Evolutionary conservation across 352 stramenopile genomes (phyloP).

Genomic region (Phytophthora brassicae): DNA sequence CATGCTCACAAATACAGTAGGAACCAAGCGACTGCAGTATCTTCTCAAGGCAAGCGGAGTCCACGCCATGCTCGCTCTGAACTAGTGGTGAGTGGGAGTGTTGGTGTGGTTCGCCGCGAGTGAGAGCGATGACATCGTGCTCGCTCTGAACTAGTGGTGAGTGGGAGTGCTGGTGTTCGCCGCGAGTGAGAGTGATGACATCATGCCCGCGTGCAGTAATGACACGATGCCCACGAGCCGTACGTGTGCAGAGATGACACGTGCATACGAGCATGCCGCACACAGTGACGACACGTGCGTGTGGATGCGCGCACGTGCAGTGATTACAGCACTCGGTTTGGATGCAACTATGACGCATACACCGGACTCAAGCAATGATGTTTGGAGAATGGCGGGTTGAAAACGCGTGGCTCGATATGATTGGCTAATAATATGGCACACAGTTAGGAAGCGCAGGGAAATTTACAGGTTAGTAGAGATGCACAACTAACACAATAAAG

Average conservation of each 20-base stretch:
- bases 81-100: too few relatives aligned
- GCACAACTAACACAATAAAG: too few relatives aligned
- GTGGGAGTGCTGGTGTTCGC: neutral
- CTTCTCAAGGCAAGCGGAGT: neutral
- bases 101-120: too few relatives aligned
- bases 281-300: neutral
- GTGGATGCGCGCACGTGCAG: neutral
- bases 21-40: neutral
- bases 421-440: too few relatives aligned
- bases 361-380: too few relatives aligned
- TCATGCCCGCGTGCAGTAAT: neutral
- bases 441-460: too few relatives aligned
- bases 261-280: neutral
- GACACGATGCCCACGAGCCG: neutral
- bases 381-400: too few relatives aligned
- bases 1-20: neutral
- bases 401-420: too few relatives aligned
- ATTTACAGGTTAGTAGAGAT: too few relatives aligned
- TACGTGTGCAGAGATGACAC: neutral
- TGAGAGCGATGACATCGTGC: too few relatives aligned
- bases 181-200: neutral
- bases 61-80: neutral
- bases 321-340: neutral
- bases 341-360: too few relatives aligned
- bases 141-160: neutral